A percentile compares a stretch with the other conserved stretches of the same genome.
These are phyloP conservation scores for Micromonas pusilla DNA, from an alignment of 139 green algal species.

Conservation along the genomic window DNA sequence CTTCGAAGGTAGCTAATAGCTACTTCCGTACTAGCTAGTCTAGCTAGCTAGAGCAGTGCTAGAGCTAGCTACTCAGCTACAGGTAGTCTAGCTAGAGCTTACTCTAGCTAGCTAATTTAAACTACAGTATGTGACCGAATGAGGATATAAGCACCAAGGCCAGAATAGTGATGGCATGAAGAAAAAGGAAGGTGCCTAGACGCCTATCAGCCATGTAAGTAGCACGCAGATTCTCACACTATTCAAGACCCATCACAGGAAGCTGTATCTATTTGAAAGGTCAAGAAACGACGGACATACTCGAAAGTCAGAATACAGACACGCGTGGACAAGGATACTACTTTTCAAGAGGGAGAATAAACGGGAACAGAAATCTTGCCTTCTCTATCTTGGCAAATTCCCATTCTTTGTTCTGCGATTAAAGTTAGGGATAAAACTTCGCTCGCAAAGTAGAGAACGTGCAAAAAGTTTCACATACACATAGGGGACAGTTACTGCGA, in stretches of 20 bases:
- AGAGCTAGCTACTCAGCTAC: too few relatives aligned
- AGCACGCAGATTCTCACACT: too few relatives aligned
- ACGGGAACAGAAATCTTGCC: conserved; percentile 27
- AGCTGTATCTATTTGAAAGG: not conserved
- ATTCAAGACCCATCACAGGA: not conserved
- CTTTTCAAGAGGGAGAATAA: not conserved
- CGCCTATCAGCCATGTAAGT: too few relatives aligned
- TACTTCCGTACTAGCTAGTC: too few relatives aligned
- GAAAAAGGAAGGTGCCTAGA: too few relatives aligned
- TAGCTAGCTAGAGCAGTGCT: too few relatives aligned
- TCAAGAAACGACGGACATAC: not conserved
- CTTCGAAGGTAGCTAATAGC: too few relatives aligned
- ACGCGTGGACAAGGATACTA: not conserved
- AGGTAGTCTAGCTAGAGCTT: too few relatives aligned
- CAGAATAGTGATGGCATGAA: too few relatives aligned
- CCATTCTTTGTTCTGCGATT: conserved; percentile 54
- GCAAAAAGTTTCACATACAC: conserved; percentile 33
- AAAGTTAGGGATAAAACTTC: not conserved
- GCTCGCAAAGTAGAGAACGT: not conserved
- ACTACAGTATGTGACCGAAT: too few relatives aligned
- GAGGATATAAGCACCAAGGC: too few relatives aligned
- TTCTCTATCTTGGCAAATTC: conserved; percentile 91
- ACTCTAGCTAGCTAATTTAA: too few relatives aligned
- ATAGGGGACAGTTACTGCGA: conserved; percentile 76
- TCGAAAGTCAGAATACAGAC: not conserved